Evolutionary conservation across 371 early-diverging fungal genomes (phyloP).

Genomic region (Scutellospora calospora): DNA sequence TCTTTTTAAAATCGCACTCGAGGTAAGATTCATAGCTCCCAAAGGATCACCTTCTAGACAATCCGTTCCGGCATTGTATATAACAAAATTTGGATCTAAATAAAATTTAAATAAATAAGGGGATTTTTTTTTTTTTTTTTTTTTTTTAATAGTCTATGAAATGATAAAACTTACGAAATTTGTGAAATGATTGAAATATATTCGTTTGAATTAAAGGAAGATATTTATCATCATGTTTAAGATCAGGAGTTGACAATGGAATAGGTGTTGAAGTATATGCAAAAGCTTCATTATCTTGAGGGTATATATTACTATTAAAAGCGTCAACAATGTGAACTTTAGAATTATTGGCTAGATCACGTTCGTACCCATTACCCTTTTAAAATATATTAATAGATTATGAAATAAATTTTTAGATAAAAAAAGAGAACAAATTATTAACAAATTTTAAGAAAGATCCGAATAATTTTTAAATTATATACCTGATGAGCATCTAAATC

Average conservation of each 20-base stretch:
- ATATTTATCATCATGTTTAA: slow-evolving; percentile 10
- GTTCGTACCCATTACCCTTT: slow-evolving; percentile 47
- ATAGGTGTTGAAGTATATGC: slow-evolving; percentile 34
- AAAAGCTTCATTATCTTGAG: slow-evolving; percentile 40
- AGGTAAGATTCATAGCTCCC: slow-evolving; percentile 31
- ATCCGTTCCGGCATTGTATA: slow-evolving; percentile 46
- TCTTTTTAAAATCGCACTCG: slow-evolving; percentile 41
- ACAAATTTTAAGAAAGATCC: not conserved
- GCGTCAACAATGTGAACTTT: slow-evolving; percentile 42
- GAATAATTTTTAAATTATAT: not conserved
- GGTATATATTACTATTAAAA: slow-evolving; percentile 43
- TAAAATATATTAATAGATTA: not conserved
- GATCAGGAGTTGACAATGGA: slow-evolving; percentile 8
- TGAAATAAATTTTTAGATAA: not conserved
- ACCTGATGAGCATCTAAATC: slow-evolving; percentile 48
- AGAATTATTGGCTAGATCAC: slow-evolving; percentile 42
- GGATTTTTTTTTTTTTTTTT: no score
- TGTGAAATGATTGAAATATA: slow-evolving; percentile 37
- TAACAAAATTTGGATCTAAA: slow-evolving; percentile 40
- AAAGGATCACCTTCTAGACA: slow-evolving; percentile 44
- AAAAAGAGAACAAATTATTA: not conserved
- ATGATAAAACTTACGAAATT: slow-evolving; percentile 24
- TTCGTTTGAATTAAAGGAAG: slow-evolving; percentile 36
- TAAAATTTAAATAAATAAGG: no score
- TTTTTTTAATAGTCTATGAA: no score